phyloP scores from a whole-genome alignment of 768 basidiomycete species.

The Botryobasidium botryosum region DNA sequence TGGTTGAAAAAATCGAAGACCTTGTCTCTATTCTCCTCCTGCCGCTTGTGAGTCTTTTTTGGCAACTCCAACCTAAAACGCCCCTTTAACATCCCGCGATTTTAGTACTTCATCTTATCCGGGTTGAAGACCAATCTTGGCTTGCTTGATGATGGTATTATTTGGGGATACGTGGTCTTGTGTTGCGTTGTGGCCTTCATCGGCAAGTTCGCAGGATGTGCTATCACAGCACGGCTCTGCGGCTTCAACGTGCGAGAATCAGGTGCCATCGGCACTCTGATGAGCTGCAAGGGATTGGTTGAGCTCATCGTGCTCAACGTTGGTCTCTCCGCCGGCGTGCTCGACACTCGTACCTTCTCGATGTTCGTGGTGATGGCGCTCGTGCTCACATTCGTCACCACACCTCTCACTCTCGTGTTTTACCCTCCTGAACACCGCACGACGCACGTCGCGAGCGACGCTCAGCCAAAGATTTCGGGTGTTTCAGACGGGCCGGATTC shows the following conservation, averaged over 20 bases:
- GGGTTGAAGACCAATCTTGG: conserved; percentile 71
- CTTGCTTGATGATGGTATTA: conserved; percentile 50
- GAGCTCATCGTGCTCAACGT: conserved; percentile 89
- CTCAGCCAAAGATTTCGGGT: no score
- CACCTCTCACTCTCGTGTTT: conserved; percentile 60
- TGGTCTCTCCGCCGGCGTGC: conserved; percentile 34
- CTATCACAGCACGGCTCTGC: conserved; percentile 33
- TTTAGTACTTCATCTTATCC: conserved; percentile 61
- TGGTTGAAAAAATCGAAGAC: conserved; percentile 81
- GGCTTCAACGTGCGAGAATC: conserved; percentile 66
- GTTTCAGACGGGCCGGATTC: no score
- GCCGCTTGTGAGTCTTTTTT: conserved; percentile 40
- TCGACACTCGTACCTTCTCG: conserved; percentile 47
- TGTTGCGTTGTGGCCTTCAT: conserved; percentile 59
- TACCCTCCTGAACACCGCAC: conserved; percentile 50
- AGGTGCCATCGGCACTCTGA: conserved; percentile 68
- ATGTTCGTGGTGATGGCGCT: conserved; percentile 78
- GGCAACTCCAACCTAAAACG: conserved; percentile 8
- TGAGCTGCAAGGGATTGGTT: conserved; percentile 78
- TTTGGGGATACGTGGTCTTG: conserved; percentile 68
- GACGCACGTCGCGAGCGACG: no score
- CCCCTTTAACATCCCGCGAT: not conserved
- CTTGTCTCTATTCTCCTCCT: conserved; percentile 59
- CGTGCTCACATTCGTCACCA: conserved; percentile 67
- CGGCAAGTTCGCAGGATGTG: conserved; percentile 66